Percentiles rank a stretch among this genome's conserved stretches.
Conservation (phyloP, 176 grass and related monocot genomes). For the Echinochloa phyllopogon region DNA sequence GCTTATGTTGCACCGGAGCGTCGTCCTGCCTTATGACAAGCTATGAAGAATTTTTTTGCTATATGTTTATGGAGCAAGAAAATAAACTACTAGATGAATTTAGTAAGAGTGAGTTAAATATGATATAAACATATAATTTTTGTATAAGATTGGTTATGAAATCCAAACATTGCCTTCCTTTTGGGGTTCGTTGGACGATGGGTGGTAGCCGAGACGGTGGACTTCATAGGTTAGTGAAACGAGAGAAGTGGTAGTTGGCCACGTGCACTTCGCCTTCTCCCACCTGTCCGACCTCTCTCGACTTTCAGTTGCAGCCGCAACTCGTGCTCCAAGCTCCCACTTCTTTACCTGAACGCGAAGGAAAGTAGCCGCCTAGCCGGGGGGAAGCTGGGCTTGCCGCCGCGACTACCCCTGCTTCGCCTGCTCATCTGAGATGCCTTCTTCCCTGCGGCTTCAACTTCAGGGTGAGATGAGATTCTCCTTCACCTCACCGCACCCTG, state of each 20-base stretch:
- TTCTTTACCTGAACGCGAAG: slow-evolving; percentile 32
- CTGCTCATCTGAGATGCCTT: slow-evolving; percentile 45
- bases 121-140: too few relatives aligned
- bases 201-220: neutral
- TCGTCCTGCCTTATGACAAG: too few relatives aligned
- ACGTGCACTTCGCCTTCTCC: neutral
- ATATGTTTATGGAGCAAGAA: too few relatives aligned
- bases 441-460: slow-evolving; percentile 26
- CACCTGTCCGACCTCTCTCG: neutral
- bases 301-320: slow-evolving; percentile 21
- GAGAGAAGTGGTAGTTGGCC: neutral
- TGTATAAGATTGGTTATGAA: too few relatives aligned
- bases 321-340: neutral
- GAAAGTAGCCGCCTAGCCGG: slow-evolving; percentile 42
- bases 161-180: too few relatives aligned
- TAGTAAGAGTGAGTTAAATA: too few relatives aligned
- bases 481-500: neutral
- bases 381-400: neutral
- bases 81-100: too few relatives aligned
- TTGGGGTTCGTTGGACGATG: too few relatives aligned
- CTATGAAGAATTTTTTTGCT: too few relatives aligned
- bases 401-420: neutral
- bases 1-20: too few relatives aligned
- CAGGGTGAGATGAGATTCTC: slow-evolving; percentile 26
- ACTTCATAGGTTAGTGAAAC: neutral